These are phyloP conservation scores for Kodamaea neixiangensis DNA, from an alignment of 805 yeast species.

Conservation along the genomic window DNA sequence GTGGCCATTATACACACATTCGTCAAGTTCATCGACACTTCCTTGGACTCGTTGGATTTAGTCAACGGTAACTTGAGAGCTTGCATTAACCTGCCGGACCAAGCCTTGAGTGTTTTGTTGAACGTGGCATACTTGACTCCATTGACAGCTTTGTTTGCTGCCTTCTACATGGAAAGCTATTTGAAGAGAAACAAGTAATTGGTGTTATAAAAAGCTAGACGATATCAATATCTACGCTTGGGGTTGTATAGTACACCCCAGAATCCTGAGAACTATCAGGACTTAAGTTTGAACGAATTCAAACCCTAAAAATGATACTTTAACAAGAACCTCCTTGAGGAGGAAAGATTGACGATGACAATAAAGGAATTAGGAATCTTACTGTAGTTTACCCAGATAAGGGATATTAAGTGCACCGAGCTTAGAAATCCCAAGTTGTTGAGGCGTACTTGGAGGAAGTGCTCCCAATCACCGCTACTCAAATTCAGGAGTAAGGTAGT, in stretches of 20 bases:
- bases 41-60: slow-evolving; percentile 26
- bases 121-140: slow-evolving; percentile 69
- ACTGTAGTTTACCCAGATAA: not conserved
- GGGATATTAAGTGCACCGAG: not conserved
- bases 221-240: not conserved
- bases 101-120: slow-evolving; percentile 61
- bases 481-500: too few relatives aligned
- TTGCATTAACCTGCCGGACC: slow-evolving; percentile 60
- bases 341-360: not conserved
- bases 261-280: not conserved
- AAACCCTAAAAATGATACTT: not conserved
- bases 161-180: slow-evolving; percentile 64
- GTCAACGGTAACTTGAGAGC: slow-evolving; percentile 29
- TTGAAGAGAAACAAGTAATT: slow-evolving; percentile 23
- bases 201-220: not conserved
- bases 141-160: slow-evolving; percentile 63
- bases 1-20: slow-evolving; percentile 66
- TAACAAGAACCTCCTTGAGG: not conserved
- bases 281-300: not conserved
- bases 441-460: not conserved
- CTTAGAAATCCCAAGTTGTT: not conserved
- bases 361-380: not conserved
- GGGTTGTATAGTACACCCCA: not conserved
- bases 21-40: slow-evolving; percentile 55
- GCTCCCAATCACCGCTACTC: not conserved